Base-by-base conservation (phyloP, 306 rosid genomes). In the Dryas octopetala region DNA sequence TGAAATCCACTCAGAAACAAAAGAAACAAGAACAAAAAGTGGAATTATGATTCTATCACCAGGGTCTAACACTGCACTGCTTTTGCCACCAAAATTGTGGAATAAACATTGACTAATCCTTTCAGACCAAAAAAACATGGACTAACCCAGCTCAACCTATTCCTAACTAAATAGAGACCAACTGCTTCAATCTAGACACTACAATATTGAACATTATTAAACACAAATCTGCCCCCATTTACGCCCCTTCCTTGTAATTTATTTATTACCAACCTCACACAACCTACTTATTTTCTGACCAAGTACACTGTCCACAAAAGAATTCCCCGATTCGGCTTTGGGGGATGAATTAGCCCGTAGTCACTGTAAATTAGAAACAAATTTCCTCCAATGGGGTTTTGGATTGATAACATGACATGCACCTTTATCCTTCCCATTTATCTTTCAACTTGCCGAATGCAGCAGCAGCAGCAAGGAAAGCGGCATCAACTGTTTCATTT, bases 71-170 rank as follows among this genome's bases (percentile, higher is more conserved):
- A 84, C 77, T 86, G 76, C 78, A 64, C 45, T 62, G 38, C 78
- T 79, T 73, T 62, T 26, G 78, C 84, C 74, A 57, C 77, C 77
- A 79, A 62, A 86, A 80, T 73, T 43, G 84, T 55, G 78, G 73
- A 74, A 87, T 60, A 64, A 79, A 76, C 79, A 74, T 9, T 32
- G 6, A 41, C 47, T 32, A 45, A 9, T 60, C 17, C 50, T 43
- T 63, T 61, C 15, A 47, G 68, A 73, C 52, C 68, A 73, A 32
- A 32, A 73, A 73, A 73, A 43, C 66, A 26, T 76, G 48, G 76
- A 71, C 88, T 81, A 81, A 80, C 71, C 70, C 63, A 68, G 80
- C 81, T 85, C 81, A 80, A 79, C 79, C 80, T 62, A 82, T 82
- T 62, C 71, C 81, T 70, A 78, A 71, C 86, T 79, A 80, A 48